Percentiles rank a stretch among this genome's conserved stretches.
Evolutionary conservation across 2,329 filamentous ascomycete species (phyloP).

Genomic region (Colletotrichum theobromicola): DNA sequence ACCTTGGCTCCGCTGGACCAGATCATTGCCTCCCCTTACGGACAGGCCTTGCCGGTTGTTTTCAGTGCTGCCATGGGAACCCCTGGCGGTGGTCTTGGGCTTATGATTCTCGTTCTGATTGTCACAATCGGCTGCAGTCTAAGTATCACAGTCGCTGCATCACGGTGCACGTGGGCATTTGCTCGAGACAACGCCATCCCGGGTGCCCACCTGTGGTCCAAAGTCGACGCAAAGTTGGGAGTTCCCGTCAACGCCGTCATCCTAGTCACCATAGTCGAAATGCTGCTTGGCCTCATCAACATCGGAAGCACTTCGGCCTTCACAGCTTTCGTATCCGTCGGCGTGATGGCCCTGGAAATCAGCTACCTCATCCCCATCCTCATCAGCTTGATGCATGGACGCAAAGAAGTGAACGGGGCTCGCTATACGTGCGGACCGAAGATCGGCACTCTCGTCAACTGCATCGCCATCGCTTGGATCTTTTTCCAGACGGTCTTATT

Average conservation of each 20-base stretch:
- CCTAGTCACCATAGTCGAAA: constrained; percentile 69
- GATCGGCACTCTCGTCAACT: constrained; percentile 65
- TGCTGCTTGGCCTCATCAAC: constrained; percentile 69
- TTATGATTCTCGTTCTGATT: constrained; percentile 68
- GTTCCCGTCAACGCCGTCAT: constrained; percentile 75
- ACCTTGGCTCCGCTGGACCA: constrained; percentile 66
- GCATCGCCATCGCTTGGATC: constrained; percentile 69
- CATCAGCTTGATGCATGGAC: constrained; percentile 65
- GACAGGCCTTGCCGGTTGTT: constrained; percentile 69
- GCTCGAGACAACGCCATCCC: constrained; percentile 73
- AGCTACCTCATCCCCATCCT: constrained; percentile 72
- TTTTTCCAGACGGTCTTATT: constrained; percentile 72
- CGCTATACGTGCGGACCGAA: constrained; percentile 63
- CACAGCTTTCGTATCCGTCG: constrained; percentile 73
- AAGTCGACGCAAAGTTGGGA: constrained; percentile 65
- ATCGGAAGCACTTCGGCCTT: constrained; percentile 72
- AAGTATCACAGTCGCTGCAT: constrained; percentile 71
- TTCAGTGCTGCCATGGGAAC: constrained; percentile 66
- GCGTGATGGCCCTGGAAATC: constrained; percentile 72
- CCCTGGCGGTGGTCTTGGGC: constrained; percentile 64
- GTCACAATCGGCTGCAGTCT: constrained; percentile 71
- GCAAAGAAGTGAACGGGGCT: constrained; percentile 61
- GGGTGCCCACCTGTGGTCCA: constrained; percentile 63
- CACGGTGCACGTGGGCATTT: constrained; percentile 72
- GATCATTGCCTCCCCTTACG: constrained; percentile 57